Evolutionary conservation across 2,329 filamentous ascomycete genomes (phyloP).

Genomic region (Penicillium sp.): DNA sequence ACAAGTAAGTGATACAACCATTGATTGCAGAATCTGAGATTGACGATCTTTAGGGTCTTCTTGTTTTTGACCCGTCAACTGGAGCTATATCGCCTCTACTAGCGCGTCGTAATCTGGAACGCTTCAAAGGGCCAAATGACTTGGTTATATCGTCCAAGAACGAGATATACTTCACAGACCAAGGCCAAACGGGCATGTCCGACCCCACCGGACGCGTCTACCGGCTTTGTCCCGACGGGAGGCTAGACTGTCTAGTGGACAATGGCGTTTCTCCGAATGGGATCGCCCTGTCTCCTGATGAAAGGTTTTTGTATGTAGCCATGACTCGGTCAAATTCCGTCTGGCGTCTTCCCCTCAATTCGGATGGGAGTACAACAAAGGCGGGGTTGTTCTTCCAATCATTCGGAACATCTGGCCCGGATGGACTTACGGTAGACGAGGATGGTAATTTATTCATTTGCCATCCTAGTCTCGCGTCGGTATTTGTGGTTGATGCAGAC

Average conservation of each 20-base stretch:
- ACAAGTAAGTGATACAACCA: constrained; percentile 31
- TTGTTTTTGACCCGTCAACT: constrained; percentile 36
- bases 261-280: constrained; percentile 47
- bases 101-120: constrained; percentile 40
- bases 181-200: constrained; percentile 48
- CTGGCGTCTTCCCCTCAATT: constrained; percentile 43
- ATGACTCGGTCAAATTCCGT: constrained; percentile 42
- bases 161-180: constrained; percentile 49
- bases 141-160: constrained; percentile 41
- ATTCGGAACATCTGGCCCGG: constrained; percentile 45
- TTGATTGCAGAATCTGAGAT: not conserved
- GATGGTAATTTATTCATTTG: constrained; percentile 43
- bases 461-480: constrained; percentile 37
- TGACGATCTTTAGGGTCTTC: constrained; percentile 35
- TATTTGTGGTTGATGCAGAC: constrained; percentile 43
- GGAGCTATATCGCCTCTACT: constrained; percentile 33
- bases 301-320: constrained; percentile 44
- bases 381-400: constrained; percentile 44
- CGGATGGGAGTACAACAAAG: constrained; percentile 44
- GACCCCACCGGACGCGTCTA: constrained; percentile 47
- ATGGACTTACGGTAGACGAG: constrained; percentile 44
- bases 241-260: constrained; percentile 40
- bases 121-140: constrained; percentile 50
- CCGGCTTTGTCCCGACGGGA: constrained; percentile 36
- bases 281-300: constrained; percentile 41